Conservation (phyloP, 108 stramenopile species). For the Licmophora abbreviata region DNA sequence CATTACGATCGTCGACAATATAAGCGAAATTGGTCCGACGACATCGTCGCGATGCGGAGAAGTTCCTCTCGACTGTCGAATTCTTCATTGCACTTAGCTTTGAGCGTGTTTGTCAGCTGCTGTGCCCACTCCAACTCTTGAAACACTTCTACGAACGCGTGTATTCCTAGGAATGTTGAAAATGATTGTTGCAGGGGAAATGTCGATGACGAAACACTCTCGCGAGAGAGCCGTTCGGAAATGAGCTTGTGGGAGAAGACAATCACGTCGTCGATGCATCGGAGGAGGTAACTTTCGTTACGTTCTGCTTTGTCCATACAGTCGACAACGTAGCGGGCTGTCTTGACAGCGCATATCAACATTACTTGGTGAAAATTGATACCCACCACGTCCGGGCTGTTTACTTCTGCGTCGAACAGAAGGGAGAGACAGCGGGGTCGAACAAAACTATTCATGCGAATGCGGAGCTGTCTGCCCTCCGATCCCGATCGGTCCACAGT, state of each 20-base stretch:
- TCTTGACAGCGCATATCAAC: constrained; percentile 58
- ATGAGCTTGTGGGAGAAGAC: constrained; percentile 5
- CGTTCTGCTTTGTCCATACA: constrained; percentile 5
- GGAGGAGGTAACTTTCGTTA: constrained; percentile 5
- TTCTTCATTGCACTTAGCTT: too few species aligned
- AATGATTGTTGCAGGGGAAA: too few species aligned
- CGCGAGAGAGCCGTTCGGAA: too few species aligned
- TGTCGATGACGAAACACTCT: too few species aligned
- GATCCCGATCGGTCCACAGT: constrained; percentile 34
- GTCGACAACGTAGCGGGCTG: constrained; percentile 37
- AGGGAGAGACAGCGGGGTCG: constrained; percentile 69
- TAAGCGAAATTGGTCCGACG: too few species aligned
- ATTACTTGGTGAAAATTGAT: constrained; percentile 68
- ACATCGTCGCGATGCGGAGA: too few species aligned
- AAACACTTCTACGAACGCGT: too few species aligned
- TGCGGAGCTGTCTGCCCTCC: constrained; percentile 37
- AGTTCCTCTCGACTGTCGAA: too few species aligned
- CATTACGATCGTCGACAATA: too few species aligned
- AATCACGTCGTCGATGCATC: constrained; percentile 11
- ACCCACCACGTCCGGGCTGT: constrained; percentile 31
- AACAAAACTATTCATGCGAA: constrained; percentile 63
- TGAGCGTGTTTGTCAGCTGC: too few species aligned
- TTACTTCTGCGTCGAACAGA: constrained; percentile 63
- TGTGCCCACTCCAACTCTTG: too few species aligned
- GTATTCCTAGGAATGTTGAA: too few species aligned